These are phyloP conservation scores for Mayamaea pseudoterrestris DNA, from an alignment of 108 stramenopile genomes.

Conservation along the genomic window DNA sequence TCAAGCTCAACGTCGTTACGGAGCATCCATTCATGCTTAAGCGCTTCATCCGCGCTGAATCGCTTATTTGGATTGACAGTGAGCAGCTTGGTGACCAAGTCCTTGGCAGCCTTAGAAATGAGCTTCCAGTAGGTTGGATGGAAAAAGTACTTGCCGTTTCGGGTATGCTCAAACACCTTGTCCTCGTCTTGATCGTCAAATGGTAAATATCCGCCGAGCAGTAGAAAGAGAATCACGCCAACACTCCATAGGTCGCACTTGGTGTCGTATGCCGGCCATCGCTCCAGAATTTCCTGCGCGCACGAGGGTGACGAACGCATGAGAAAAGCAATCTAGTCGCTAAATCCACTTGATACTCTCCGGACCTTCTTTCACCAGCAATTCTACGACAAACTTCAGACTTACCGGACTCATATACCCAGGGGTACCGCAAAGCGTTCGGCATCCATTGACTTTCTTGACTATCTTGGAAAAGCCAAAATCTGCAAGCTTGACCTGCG, in stretches of 20 bases:
- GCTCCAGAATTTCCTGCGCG: constrained; percentile 92
- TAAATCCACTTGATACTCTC: too few relatives aligned
- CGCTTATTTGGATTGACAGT: constrained; percentile 38
- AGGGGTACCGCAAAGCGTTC: constrained; percentile 93
- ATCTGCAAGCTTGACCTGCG: constrained; percentile 89
- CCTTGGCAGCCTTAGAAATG: constrained; percentile 67
- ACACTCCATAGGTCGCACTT: constrained; percentile 94
- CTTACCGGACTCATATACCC: too few relatives aligned
- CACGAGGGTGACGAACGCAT: too few relatives aligned
- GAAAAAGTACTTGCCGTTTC: constrained; percentile 40
- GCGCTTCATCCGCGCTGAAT: constrained; percentile 18
- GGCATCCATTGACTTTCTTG: constrained; percentile 45
- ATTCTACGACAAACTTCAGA: too few relatives aligned
- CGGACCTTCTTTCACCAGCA: too few relatives aligned
- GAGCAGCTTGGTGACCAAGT: constrained; percentile 29
- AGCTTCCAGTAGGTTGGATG: constrained; percentile 47
- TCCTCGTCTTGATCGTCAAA: constrained; percentile 57
- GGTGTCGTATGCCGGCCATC: constrained; percentile 77
- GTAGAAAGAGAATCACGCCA: constrained; percentile 92
- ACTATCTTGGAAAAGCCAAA: constrained; percentile 92
- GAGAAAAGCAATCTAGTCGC: too few relatives aligned
- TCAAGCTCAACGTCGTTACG: constrained; percentile 10
- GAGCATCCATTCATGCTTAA: constrained; percentile 39
- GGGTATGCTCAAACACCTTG: constrained; percentile 36
- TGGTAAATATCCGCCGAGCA: constrained; percentile 87